Evolutionary conservation across 768 basidiomycete species (phyloP), one percentile per base, ranked within the genome.

Genomic region (Podaxis sp.): DNA sequence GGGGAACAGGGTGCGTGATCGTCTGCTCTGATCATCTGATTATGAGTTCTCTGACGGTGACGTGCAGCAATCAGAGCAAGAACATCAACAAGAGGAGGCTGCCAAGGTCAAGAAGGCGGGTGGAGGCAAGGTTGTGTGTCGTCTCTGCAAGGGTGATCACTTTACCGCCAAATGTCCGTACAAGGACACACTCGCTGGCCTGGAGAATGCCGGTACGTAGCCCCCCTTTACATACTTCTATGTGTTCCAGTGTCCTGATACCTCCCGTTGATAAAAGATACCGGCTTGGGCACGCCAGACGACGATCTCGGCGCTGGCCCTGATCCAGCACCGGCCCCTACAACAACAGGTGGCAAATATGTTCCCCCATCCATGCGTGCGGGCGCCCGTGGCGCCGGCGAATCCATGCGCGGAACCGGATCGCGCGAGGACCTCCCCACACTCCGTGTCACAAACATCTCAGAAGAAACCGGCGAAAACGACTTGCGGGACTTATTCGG

Each of bases 111-210:
- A 81, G 14, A 85, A 85, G 57, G 84, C 87, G 1, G 93, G 93
- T 62, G 87, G 86, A 21, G 93, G 93, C 70, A 94, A 94, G 70
- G 91, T 99, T 64, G 75, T 82, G 47, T 99, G 97, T 82, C 84
- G 97, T 64, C 77, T 97, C 58, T 98, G 97, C 78, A 93, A 96
- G 71, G 97, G 96, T 55, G 91, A 90, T 64, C 97, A 98, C 77
- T 98, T 95, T 75, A 99, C 97, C 13, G 91, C 95, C 64, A 95
- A 95, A 74, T 98, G 97, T 82, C 97, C 97, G 5, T 95, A 95
- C 83, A 97, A 95, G 76, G 95, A 98, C 68, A 90, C 91, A 7
- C 83, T 99, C 13, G 88, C 87, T 9, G 90, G 85, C 3, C 78
- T 94, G 51, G 91, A 87, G 55, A 79, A 78, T 11, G 75, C 77